Base-by-base conservation (phyloP, 768 basidiomycete species). In the Russula lepida region DNA sequence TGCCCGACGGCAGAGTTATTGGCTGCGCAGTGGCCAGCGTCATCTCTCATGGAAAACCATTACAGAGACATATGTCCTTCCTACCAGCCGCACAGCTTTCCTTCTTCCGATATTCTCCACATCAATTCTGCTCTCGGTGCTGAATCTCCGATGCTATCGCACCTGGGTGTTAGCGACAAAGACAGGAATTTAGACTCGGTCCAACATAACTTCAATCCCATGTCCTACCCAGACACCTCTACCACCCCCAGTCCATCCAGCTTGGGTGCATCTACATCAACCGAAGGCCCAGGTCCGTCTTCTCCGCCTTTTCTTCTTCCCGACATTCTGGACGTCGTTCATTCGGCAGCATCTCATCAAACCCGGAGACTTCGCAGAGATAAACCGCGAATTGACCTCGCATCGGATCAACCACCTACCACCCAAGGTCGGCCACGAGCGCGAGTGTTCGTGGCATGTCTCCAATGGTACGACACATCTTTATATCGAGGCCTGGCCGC, bases 351-450 rank as follows among this genome's bases (percentile, higher is more conserved):
- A 28, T 30, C 39, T 19, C 23, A 17, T 15, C 54, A 54, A 25
- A 4, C 48, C 21, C 63, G 63, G 11, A 55, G 47, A 23, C 25
- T 43, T 12, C 64, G 65, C 17, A 66, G 35, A 55, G 62, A 67
- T 28, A 72, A 84, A 65, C 78, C 79, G 30, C 81, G 71, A 46
- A 85, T 90, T 53, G 83, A 82, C 49, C 80, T 90, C 35, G 84
- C 88, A 2, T 78, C 85, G 4, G 85, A 86, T 68, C 89, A 91
- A 67, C 89, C 89, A 2, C 82, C 86, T 47, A 91, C 89, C 0
- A 86, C 87, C 0, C 86, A 90, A 70, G 89, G 89, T n/a, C 89
- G 81, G 66, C 84, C 81, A 23, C 79, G 89, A 21, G 79, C 82
- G 21, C 79, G 89, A 35, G 89, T 90, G 25, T 92, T 83, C 64